phyloP scores from a whole-genome alignment of 2,329 filamentous ascomycete species.

The Paecilomyces niveus region DNA sequence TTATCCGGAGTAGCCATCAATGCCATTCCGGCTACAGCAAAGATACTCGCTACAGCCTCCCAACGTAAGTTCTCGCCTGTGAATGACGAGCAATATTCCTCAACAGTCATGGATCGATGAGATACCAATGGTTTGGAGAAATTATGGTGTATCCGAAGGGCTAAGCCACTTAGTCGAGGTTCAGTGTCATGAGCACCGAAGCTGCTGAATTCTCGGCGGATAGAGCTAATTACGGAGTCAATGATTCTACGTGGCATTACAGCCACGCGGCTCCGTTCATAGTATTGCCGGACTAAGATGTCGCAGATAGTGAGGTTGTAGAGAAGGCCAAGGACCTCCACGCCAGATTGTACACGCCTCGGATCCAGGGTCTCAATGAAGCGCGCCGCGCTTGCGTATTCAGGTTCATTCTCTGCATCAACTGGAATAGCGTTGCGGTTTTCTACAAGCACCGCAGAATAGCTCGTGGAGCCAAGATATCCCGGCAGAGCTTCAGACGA shows the following conservation, averaged over 20 bases:
- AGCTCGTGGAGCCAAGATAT: constrained; percentile 29
- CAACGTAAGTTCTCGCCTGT: neutral
- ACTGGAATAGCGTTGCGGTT: constrained; percentile 26
- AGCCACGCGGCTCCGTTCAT: constrained; percentile 13
- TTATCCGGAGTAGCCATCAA: constrained; percentile 21
- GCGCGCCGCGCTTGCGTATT: constrained; percentile 3
- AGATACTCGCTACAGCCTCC: constrained; percentile 15
- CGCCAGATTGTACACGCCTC: constrained; percentile 21
- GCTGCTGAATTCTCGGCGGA: constrained; percentile 17
- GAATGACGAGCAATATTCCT: constrained; percentile 24
- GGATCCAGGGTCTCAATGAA: constrained; percentile 16
- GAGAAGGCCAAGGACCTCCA: constrained; percentile 22
- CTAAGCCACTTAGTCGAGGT: constrained; percentile 17
- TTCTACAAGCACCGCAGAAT: constrained; percentile 26
- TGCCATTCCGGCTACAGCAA: constrained; percentile 32
- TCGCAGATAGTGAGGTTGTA: constrained; percentile 19
- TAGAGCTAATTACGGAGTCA: constrained; percentile 18
- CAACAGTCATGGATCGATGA: constrained; percentile 20
- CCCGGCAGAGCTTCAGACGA: constrained; percentile 19
- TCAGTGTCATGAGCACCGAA: constrained; percentile 19
- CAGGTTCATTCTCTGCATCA: constrained; percentile 17
- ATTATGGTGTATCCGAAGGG: constrained; percentile 23
- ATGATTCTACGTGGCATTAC: constrained; percentile 18
- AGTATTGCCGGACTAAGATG: constrained; percentile 19
- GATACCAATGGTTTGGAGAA: constrained; percentile 18